Percentiles rank a stretch among this genome's conserved stretches.
These are phyloP conservation scores for Ustilago curta DNA, from an alignment of 1,284 basidiomycete species.

Conservation along the genomic window DNA sequence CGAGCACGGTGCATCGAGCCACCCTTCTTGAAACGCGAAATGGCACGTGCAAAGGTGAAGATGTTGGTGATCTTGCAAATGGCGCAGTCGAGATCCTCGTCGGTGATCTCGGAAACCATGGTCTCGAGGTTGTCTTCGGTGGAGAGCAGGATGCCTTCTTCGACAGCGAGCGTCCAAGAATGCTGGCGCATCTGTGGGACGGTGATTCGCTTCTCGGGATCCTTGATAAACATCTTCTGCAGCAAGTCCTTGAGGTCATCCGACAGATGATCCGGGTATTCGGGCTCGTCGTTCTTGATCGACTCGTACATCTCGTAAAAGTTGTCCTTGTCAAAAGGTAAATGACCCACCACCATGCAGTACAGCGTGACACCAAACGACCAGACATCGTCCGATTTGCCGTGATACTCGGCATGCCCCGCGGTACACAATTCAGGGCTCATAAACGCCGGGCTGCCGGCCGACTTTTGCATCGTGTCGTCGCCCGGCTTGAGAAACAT, in stretches of 20 bases:
- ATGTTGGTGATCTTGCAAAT: constrained; percentile 66
- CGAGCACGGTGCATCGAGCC: constrained; percentile 31
- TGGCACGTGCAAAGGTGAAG: constrained; percentile 67
- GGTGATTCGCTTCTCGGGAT: constrained; percentile 58
- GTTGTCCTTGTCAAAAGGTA: constrained; percentile 73
- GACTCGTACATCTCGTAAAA: constrained; percentile 72
- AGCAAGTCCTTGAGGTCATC: constrained; percentile 52
- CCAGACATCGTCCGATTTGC: constrained; percentile 74
- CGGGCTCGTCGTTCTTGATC: constrained; percentile 70
- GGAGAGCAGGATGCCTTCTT: constrained; percentile 44
- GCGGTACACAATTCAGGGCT: constrained; percentile 72
- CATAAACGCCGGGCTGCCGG: constrained; percentile 74
- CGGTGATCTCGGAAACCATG: constrained; percentile 63
- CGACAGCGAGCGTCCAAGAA: constrained; percentile 57
- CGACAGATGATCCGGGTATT: constrained; percentile 56
- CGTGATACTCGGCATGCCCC: constrained; percentile 69
- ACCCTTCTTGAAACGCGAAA: constrained; percentile 64
- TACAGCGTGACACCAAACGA: constrained; percentile 74
- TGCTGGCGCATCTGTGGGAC: constrained; percentile 55
- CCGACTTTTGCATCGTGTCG: constrained; percentile 71
- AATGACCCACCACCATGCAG: constrained; percentile 72
- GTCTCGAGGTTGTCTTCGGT: constrained; percentile 54
- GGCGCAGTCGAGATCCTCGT: constrained; percentile 65
- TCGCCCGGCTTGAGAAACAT: constrained; percentile 72
- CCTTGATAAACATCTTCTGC: constrained; percentile 58